Conservation (phyloP, 768 basidiomycete species). For the Leccinum variicolor region DNA sequence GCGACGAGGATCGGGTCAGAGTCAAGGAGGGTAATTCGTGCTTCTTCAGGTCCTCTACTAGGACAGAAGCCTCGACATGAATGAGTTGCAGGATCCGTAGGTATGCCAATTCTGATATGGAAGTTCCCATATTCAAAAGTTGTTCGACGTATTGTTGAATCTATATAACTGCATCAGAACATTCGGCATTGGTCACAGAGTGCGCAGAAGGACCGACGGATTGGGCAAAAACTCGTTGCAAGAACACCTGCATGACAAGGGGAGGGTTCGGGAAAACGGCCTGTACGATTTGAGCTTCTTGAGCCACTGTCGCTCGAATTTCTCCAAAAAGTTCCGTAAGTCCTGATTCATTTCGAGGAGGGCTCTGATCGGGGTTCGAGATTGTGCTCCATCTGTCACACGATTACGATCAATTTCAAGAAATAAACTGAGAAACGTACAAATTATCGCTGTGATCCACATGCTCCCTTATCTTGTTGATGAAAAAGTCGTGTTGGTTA, state of each 20-base stretch:
- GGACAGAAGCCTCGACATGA: conserved; percentile 68
- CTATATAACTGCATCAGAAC: conserved; percentile 38
- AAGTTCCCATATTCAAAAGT: conserved; percentile 69
- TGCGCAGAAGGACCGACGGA: conserved; percentile 56
- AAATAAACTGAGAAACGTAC: conserved; percentile 39
- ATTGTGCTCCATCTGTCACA: conserved; percentile 71
- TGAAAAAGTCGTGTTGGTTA: conserved; percentile 99
- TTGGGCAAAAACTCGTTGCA: conserved; percentile 97
- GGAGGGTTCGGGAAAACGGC: conserved; percentile 97
- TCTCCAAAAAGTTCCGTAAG: conserved; percentile 78
- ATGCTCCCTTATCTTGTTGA: conserved; percentile 78
- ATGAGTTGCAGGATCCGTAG: conserved; percentile 87
- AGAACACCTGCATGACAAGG: conserved; percentile 95
- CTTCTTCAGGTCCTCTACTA: conserved; percentile 89
- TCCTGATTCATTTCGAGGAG: conserved; percentile 79
- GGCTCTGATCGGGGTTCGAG: conserved; percentile 71
- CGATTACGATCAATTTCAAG: background rate
- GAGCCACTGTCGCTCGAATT: conserved; percentile 87
- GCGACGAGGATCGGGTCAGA: conserved; percentile 53
- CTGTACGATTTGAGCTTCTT: conserved; percentile 97
- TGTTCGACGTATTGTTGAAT: conserved; percentile 97
- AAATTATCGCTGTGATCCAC: conserved; percentile 52
- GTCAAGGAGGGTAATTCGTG: conserved; percentile 78
- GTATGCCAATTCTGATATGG: conserved; percentile 85
- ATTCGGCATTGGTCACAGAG: background rate